Evolutionary conservation across 2,329 filamentous ascomycete genomes (phyloP), one percentile per base, ranked within the genome.

Genomic region (Diaporthe humulicola): DNA sequence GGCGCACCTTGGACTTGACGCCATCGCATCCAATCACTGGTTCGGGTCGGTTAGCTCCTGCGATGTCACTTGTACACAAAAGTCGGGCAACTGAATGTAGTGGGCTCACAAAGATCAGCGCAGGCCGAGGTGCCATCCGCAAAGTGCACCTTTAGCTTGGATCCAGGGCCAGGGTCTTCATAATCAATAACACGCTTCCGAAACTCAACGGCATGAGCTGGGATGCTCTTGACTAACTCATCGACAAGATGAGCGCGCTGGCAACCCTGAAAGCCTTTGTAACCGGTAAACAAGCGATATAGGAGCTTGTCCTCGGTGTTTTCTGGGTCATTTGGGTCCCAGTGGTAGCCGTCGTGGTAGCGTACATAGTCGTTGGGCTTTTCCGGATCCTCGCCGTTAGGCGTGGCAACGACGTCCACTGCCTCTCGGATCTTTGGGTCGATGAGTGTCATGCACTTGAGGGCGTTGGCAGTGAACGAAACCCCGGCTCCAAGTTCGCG

Each of bases 361-460:
- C 33, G 40, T 2, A 58, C 17, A 19, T 28, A 57, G 38, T 56
- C 66, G 7, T 54, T 70, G 14, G 66, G 50, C 22, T 40, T 40
- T 8, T 40, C 38, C 7, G 14, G 7, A 14, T 40, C 38, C n/a
- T 70, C 48, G 5, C 48, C 66, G 33, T 70, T 71, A 3, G 50
- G 19, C 9, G 67, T 69, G 30, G 73, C 75, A 0, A 81, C 81
- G 5, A 81, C 80, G 58, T 82, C 38, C 7, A 60, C 89, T 0
- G 84, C 84, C 17, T 82, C 79, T 58, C 79, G 77, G 50, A 87
- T 79, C 28, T 82, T 82, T 0, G 87, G 86, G 48, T 87, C 85
- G 76, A 90, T 87, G 10, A 88, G 81, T 25, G 84, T 82, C 86
- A 92, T 88, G 4, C 90, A 88, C 3, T 88, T 87, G 75, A 90